A percentile compares a stretch with the other conserved stretches of the same genome.
phyloP scores from a whole-genome alignment of 2,329 filamentous ascomycete species.

The Bipolaris bicolor region DNA sequence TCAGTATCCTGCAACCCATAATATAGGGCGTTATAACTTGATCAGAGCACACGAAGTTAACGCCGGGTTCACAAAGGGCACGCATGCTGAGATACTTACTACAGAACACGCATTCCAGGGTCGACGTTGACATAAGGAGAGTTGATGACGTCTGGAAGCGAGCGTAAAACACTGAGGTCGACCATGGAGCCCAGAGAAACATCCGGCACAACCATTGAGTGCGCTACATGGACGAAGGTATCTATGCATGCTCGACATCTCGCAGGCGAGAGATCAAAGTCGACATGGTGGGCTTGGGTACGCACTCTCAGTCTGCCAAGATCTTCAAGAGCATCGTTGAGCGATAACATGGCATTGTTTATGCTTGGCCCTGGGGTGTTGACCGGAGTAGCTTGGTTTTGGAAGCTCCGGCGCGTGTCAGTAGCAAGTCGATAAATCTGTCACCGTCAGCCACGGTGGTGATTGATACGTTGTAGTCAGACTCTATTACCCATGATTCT shows the following conservation, averaged over 20 bases:
- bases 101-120: constrained; percentile 32
- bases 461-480: neutral
- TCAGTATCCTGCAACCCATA: constrained; percentile 29
- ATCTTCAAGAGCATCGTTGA: constrained; percentile 37
- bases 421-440: constrained; percentile 41
- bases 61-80: neutral
- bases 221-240: constrained; percentile 24
- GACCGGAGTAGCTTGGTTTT: constrained; percentile 28
- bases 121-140: constrained; percentile 38
- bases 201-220: constrained; percentile 29
- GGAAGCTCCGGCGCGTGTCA: constrained; percentile 32
- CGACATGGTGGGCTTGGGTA: constrained; percentile 16
- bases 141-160: constrained; percentile 32
- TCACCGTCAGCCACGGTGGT: neutral
- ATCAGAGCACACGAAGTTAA: neutral
- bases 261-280: constrained; percentile 23
- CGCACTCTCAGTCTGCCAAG: constrained; percentile 35
- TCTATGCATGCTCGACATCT: constrained; percentile 31
- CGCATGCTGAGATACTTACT: constrained; percentile 4
- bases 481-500: constrained; percentile 24
- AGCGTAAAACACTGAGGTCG: constrained; percentile 26
- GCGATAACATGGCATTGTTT: constrained; percentile 34
- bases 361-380: constrained; percentile 28
- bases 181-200: constrained; percentile 15
- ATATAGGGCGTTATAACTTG: constrained; percentile 33